Base-by-base conservation (phyloP, 768 basidiomycete genomes). In the Trametes meyenii region DNA sequence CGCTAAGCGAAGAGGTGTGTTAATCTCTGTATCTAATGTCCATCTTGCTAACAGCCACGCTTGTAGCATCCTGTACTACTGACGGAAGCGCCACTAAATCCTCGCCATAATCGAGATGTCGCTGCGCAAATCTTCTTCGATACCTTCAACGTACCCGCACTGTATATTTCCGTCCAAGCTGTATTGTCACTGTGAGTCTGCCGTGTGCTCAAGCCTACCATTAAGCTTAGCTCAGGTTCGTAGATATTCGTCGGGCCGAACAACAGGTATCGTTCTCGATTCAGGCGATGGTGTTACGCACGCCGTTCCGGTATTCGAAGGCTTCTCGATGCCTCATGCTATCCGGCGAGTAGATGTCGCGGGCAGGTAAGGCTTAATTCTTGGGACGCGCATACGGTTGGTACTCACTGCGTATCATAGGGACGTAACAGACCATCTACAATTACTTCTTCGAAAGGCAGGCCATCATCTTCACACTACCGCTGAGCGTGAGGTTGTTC, bases 71-170 rank as follows among this genome's bases (percentile, higher is more conserved):
- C 97, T 38, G 97, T 98, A 29, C 80, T 99, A 60, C 79, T 99
- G 57, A 99, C 97, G 11, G 97, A 99, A 78, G 96, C 97, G 29
- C 96, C 97, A 6, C 79, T 99, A 65, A 99, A 99, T 75, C 97
- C 97, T 62, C 86, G 96, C 70, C 89, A 87, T 72, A 98, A 99
- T 77, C 87, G 97, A 64, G 97, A 98, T 74, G 84, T 94, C 44
- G 95, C 96, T 14, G 96, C 97, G 10, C 96, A 98, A 77, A 97
- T 98, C 76, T 96, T 99, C 78, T 99, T 98, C 74, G 97, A 99
- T 72, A 98, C 97, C 13, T 99, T 98, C 85, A 99, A 99, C 73
- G 97, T 98, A 33, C 97, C 97, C 33, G 97, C 97, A 5, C 78
- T 99, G 58, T 98, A 94, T 77, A 95, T 90, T 39, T 96, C 94